A percentile compares a stretch with the other conserved stretches of the same genome.
These are phyloP conservation scores for Alternaria hordeiaustralica DNA, from an alignment of 2,329 filamentous ascomycete genomes.

Conservation along the genomic window DNA sequence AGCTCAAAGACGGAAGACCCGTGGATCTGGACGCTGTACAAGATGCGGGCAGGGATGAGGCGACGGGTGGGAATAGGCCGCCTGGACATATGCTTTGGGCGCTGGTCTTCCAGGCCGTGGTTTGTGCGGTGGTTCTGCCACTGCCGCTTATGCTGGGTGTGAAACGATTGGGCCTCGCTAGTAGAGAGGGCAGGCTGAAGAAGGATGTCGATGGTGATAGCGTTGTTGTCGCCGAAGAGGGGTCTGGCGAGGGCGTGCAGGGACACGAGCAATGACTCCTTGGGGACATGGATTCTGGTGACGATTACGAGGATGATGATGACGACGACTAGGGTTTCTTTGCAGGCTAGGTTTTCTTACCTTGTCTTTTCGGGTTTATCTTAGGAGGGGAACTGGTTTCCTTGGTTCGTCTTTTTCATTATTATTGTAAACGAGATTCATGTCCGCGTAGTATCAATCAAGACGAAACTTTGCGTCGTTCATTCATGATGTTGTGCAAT, in stretches of 20 bases:
- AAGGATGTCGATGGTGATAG: constrained; percentile 41
- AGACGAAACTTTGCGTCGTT: not conserved
- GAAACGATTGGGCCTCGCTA: constrained; percentile 62
- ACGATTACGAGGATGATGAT: constrained; percentile 1
- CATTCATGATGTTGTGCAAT: not conserved
- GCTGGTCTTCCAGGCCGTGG: constrained; percentile 78
- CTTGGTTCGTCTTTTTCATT: not conserved
- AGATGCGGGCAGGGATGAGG: constrained; percentile 30
- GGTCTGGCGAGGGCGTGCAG: constrained; percentile 10
- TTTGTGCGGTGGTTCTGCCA: constrained; percentile 70
- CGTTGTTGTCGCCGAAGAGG: constrained; percentile 10
- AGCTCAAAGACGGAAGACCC: constrained; percentile 60
- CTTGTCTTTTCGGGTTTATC: not conserved
- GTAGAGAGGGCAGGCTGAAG: constrained; percentile 39
- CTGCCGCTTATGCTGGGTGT: constrained; percentile 72
- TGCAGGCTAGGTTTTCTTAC: not conserved
- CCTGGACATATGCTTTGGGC: constrained; percentile 75
- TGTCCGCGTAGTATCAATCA: not conserved
- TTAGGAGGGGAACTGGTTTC: not conserved
- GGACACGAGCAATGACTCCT: constrained; percentile 29
- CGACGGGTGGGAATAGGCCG: constrained; percentile 51
- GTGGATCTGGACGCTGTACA: constrained; percentile 39
- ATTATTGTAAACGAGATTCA: not conserved
- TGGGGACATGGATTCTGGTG: constrained; percentile 21
- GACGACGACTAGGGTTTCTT: not conserved